Base-by-base conservation (phyloP, 371 early-diverging fungal genomes). In the Mucor lusitanicus region DNA sequence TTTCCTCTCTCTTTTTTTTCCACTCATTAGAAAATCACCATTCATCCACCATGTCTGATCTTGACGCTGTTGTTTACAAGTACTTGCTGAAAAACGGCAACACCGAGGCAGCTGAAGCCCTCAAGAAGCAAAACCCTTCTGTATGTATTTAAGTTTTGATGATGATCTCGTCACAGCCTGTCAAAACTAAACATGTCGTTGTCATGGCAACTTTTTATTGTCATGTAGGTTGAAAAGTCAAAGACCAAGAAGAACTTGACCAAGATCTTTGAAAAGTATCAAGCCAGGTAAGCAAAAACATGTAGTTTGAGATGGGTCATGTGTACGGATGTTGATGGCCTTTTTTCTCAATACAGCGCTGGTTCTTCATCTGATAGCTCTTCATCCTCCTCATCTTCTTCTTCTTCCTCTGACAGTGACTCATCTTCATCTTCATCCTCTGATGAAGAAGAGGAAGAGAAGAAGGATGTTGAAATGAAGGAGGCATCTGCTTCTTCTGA, bases 11-110 rank as follows among this genome's bases (percentile, higher is more conserved):
- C 7, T 33, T 39, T 55, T 35, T 61, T 28, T 68, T 46, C 33
- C 17, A 57, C 28, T 39, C 37, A 40, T 55, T 42, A 40, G 12
- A 53, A 54, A 39, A 30, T 19, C 48, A 23, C 5, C 46, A n/a
- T 54, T 53, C 9, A 8, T 8, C 23, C 9, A 23, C 2, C 15
- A 61, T 67, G 59, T 44, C 62, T 54, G 44, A 30, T 37, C 66
- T 76, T 33, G 73, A 76, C 54, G 61, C 76, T 39, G 58, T 70
- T 54, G 70, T 76, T 6, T 72, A 76, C 64, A 64, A 76, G 40
- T 76, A 76, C 42, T 58, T 76, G 19, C 27, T 72, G n/a, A 57
- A 64, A 17, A 64, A 28, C 17, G 73, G 70, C 12, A 57, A 72
- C 11, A 72, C 61, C 11, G 70, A 76, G 28, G 73, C 70, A 13